These are phyloP conservation scores for Talaromyces wortmannii DNA, from an alignment of 495 filamentous ascomycete species.

Conservation along the genomic window DNA sequence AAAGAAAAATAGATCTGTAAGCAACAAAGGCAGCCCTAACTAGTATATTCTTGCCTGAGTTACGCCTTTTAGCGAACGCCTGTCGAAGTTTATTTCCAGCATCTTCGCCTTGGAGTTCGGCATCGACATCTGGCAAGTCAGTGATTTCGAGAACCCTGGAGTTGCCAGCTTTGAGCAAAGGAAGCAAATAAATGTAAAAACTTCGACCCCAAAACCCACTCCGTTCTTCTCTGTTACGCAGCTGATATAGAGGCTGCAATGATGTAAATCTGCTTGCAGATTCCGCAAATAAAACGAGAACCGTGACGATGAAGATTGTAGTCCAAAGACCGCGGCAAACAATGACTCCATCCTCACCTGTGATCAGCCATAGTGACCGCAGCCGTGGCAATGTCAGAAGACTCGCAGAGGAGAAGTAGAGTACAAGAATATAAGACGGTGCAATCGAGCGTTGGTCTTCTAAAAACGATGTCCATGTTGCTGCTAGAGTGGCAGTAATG, in stretches of 20 bases:
- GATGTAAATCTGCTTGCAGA: constrained; percentile 43
- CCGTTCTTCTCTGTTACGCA: constrained; percentile 37
- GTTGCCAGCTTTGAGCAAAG: constrained; percentile 33
- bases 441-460: constrained; percentile 49
- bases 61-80: background rate
- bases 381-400: constrained; percentile 49
- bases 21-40: constrained; percentile 36
- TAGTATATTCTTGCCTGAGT: constrained; percentile 25
- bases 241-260: constrained; percentile 31
- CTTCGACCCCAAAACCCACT: constrained; percentile 42
- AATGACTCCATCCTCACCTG: constrained; percentile 21
- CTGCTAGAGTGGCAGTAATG: constrained; percentile 29
- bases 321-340: constrained; percentile 24
- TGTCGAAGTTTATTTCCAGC: background rate
- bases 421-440: constrained; percentile 52
- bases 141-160: constrained; percentile 13
- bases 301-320: constrained; percentile 35
- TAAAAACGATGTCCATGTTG: constrained; percentile 42
- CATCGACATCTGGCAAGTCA: constrained; percentile 20
- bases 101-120: constrained; percentile 5
- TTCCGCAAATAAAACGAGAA: constrained; percentile 44
- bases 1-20: constrained; percentile 36
- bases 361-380: constrained; percentile 53
- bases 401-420: constrained; percentile 51
- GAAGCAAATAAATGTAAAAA: constrained; percentile 54